Evolutionary conservation across 2,329 filamentous ascomycete genomes (phyloP).

Genomic region (Monilinia polystroma): DNA sequence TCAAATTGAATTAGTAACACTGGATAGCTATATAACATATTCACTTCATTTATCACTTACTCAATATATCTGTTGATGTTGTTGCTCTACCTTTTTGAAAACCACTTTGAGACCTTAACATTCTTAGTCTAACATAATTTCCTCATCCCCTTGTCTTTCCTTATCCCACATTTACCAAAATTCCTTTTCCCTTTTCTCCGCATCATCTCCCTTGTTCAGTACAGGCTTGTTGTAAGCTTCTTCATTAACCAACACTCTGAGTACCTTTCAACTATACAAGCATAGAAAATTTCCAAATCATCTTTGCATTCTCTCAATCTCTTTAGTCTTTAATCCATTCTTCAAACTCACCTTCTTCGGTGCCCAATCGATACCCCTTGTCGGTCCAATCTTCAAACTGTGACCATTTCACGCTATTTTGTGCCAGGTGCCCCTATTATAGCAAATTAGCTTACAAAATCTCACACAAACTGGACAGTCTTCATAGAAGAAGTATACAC

Average conservation of each 20-base stretch:
- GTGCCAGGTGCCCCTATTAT: slow-evolving; percentile 61
- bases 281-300: slow-evolving; percentile 83
- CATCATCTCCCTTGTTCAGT: no score
- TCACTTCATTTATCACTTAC: not conserved
- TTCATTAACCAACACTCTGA: slow-evolving; percentile 34
- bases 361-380: slow-evolving; percentile 68
- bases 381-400: slow-evolving; percentile 74
- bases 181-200: no score
- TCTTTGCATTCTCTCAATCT: slow-evolving; percentile 72
- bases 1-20: no score
- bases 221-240: no score
- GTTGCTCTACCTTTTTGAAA: not conserved
- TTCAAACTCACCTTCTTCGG: slow-evolving; percentile 68
- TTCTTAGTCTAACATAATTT: not conserved
- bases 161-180: no score
- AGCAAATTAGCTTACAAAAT: slow-evolving; percentile 5
- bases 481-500: slow-evolving; percentile 46
- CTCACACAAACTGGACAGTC: not conserved
- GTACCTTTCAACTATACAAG: slow-evolving; percentile 81
- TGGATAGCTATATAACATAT: no score
- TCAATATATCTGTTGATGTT: no score
- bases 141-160: not conserved
- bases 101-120: not conserved
- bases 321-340: slow-evolving; percentile 62
- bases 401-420: slow-evolving; percentile 87